These are phyloP conservation scores for Eugenia klotzschiana DNA, from an alignment of 441 rosid species.

Conservation along the genomic window DNA sequence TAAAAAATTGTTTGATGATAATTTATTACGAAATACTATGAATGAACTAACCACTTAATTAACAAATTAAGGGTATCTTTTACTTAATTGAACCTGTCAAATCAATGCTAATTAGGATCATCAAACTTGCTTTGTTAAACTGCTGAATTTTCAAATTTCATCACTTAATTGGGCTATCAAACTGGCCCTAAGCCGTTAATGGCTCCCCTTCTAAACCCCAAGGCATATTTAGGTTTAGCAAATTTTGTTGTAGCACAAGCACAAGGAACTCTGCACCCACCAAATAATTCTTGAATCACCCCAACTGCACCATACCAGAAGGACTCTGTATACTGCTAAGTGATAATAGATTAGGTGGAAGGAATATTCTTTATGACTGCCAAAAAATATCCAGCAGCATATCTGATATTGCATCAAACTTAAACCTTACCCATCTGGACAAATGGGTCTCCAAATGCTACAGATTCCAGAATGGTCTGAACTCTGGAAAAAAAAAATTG, in stretches of 20 bases:
- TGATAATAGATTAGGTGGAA: neutral
- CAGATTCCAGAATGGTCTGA: slow-evolving; percentile 47
- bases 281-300: neutral
- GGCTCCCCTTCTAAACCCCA: neutral
- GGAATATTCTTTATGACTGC: neutral
- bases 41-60: neutral
- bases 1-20: neutral
- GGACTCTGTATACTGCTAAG: neutral
- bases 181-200: neutral
- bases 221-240: neutral
- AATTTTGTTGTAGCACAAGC: neutral
- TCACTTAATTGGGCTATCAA: neutral
- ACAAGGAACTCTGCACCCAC: neutral
- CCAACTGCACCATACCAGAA: neutral
- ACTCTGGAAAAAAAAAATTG: slow-evolving; percentile 26
- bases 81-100: neutral
- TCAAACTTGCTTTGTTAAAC: neutral
- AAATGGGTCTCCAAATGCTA: slow-evolving; percentile 89
- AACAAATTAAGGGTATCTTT: neutral
- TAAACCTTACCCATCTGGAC: slow-evolving; percentile 67
- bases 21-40: neutral
- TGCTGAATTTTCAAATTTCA: neutral
- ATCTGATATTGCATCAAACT: neutral
- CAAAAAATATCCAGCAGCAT: neutral
- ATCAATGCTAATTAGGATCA: neutral